Conservation (phyloP, 202 grass and related monocot species). For the Dendrocalamus latiflorus region DNA sequence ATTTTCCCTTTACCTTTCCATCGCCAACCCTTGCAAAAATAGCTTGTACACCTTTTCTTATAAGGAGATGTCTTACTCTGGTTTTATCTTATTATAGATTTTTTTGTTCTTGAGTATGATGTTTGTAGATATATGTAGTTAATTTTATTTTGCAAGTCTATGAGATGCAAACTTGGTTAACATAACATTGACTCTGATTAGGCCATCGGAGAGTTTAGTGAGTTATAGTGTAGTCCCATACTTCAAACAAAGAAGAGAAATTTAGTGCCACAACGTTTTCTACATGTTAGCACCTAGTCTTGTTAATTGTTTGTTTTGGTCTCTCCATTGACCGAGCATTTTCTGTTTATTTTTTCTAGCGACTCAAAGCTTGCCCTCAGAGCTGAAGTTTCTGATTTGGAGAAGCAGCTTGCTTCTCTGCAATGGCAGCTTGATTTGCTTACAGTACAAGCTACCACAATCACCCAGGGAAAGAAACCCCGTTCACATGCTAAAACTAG, state of each 20-base stretch:
- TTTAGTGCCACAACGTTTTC: neutral
- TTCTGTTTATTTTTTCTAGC: constrained; percentile 32
- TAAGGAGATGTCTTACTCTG: neutral
- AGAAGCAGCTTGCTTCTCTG: constrained; percentile 74
- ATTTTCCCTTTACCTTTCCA: neutral
- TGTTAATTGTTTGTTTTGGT: constrained; percentile 21
- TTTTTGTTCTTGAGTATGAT: neutral
- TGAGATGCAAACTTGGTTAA: neutral
- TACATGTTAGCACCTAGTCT: neutral
- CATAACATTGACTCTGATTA: neutral
- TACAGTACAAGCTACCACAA: constrained; percentile 67
- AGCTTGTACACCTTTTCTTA: neutral
- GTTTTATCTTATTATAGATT: neutral
- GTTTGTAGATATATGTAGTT: neutral
- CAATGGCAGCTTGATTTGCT: constrained; percentile 76
- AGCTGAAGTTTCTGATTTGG: constrained; percentile 73
- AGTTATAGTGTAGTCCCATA: neutral
- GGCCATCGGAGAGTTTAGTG: neutral
- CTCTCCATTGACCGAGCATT: constrained; percentile 30
- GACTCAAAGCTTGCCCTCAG: constrained; percentile 78
- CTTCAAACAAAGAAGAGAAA: neutral
- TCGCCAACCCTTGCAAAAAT: neutral
- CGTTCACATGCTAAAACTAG: constrained; percentile 51
- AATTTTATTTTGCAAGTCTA: neutral
- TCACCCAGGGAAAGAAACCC: constrained; percentile 66